Evolutionary conservation across 1,284 basidiomycete species (phyloP), one percentile per base, ranked within the genome.

Genomic region (Flammula alnicola): DNA sequence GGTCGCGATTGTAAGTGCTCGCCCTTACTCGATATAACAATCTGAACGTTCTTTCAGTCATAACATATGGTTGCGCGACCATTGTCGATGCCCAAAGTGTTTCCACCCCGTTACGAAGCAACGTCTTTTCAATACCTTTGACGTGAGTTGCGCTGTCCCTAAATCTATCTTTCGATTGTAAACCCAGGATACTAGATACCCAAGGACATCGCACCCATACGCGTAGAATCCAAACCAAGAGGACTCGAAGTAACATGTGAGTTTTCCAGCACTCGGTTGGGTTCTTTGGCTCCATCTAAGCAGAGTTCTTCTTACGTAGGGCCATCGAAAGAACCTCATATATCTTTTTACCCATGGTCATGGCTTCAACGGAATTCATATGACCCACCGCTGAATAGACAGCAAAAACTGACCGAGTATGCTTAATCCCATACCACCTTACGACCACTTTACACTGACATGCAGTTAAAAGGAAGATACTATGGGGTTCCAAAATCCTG

Each of bases 41-140:
- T 20, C n/a, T n/a, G n/a, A n/a, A 23, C 47, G 41, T 39, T 42
- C 41, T 31, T 44, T 22, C 43, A 80, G 78, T 53, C 78, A 80
- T 55, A 74, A 77, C 48, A 72, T 79, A 30, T 78, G 77, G 76
- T 63, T 78, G 10, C 62, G 76, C 52, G 78, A 79, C 64, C 95
- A 98, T 63, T 99, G 96, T 64, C 81, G 95, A 26, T 98, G 95
- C 68, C 69, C 88, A 0, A 71, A 83, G 41, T 98, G 95, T 69
- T 96, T 91, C 64, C 96, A 98, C 69, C 75, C 87, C 0, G 69
- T 86, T 51, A 98, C 96, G 7, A 96, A 94, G 65, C 96, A 98
- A 68, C 80, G 96, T 8, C 70, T 98, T 9, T 75, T 95, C 41
- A 86, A 93, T 61, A 93, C 95, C 0, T 92, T 88, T 54, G 83